Percentiles rank a stretch among this genome's conserved stretches.
Conservation (phyloP, 2,329 filamentous ascomycete species). For the Piedraia hortae region DNA sequence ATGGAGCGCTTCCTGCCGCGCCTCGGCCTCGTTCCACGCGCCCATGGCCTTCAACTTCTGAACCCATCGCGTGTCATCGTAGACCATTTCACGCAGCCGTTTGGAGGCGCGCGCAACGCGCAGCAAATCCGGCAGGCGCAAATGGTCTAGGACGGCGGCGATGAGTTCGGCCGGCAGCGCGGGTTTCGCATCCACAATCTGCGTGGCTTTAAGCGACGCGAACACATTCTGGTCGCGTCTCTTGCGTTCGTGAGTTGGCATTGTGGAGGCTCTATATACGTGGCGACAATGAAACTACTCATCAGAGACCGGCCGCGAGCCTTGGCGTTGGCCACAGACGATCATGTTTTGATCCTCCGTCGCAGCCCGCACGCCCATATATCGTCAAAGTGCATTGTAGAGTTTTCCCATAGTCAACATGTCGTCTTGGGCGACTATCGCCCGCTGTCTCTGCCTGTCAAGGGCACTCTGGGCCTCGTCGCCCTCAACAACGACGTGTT, state of each 20-base stretch:
- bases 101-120: slow-evolving; percentile 60
- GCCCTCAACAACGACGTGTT: slow-evolving; percentile 67
- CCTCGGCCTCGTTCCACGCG: slow-evolving; percentile 75
- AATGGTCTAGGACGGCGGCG: slow-evolving; percentile 63
- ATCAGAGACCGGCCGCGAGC: slow-evolving; percentile 71
- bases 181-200: slow-evolving; percentile 54
- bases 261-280: background rate
- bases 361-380: slow-evolving; percentile 26
- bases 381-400: slow-evolving; percentile 41
- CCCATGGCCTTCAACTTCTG: slow-evolving; percentile 61
- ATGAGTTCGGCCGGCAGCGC: slow-evolving; percentile 79
- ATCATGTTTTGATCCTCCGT: slow-evolving; percentile 61
- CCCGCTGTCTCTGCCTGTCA: slow-evolving; percentile 42
- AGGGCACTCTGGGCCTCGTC: slow-evolving; percentile 71
- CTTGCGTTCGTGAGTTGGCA: no score
- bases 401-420: slow-evolving; percentile 40
- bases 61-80: slow-evolving; percentile 91
- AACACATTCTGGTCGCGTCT: slow-evolving; percentile 27
- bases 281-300: slow-evolving; percentile 39
- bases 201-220: slow-evolving; percentile 48
- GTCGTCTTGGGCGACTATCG: slow-evolving; percentile 51
- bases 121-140: slow-evolving; percentile 62
- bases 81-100: slow-evolving; percentile 90
- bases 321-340: slow-evolving; percentile 56
- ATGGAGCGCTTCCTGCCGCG: slow-evolving; percentile 41